These are phyloP conservation scores for Vaccinium macrocarpon DNA, from an alignment of 148 eudicot species.

Conservation along the genomic window DNA sequence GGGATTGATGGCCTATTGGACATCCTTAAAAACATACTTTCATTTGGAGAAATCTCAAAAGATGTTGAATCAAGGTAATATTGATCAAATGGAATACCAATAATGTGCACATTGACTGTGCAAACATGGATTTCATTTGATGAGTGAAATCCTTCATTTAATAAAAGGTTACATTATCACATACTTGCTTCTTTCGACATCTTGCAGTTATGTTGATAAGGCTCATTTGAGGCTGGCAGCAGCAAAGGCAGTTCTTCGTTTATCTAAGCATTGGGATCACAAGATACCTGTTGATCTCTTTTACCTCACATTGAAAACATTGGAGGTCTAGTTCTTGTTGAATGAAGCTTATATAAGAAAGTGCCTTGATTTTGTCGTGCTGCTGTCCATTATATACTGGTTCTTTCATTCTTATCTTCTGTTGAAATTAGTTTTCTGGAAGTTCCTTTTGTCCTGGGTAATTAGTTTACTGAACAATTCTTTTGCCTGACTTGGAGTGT, in stretches of 20 bases:
- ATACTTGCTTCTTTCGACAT: conserved; percentile 10
- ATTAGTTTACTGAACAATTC: not conserved
- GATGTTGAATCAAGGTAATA: conserved; percentile 75
- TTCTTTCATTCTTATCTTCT: not conserved
- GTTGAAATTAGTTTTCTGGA: not conserved
- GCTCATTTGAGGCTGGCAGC: conserved; percentile 94
- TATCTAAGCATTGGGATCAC: conserved; percentile 87
- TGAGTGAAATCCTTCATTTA: not conserved
- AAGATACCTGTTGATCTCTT: conserved; percentile 80
- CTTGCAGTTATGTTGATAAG: conserved; percentile 72
- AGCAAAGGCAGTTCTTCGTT: conserved; percentile 91
- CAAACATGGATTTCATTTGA: not conserved
- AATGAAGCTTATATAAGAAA: not conserved
- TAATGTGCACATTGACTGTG: not conserved
- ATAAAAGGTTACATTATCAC: conserved; percentile 1
- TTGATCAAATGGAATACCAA: not conserved
- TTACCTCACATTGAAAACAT: conserved; percentile 68
- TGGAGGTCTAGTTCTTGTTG: conserved; percentile 55
- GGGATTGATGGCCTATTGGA: conserved; percentile 74
- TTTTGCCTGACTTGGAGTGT: conserved; percentile 12
- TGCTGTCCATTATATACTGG: not conserved
- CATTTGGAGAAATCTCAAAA: conserved; percentile 73
- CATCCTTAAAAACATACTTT: conserved; percentile 65
- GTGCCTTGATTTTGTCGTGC: not conserved
- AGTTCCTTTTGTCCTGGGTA: not conserved